Base-by-base conservation (phyloP, 129 eudicot species). In the Tagetes patula region DNA sequence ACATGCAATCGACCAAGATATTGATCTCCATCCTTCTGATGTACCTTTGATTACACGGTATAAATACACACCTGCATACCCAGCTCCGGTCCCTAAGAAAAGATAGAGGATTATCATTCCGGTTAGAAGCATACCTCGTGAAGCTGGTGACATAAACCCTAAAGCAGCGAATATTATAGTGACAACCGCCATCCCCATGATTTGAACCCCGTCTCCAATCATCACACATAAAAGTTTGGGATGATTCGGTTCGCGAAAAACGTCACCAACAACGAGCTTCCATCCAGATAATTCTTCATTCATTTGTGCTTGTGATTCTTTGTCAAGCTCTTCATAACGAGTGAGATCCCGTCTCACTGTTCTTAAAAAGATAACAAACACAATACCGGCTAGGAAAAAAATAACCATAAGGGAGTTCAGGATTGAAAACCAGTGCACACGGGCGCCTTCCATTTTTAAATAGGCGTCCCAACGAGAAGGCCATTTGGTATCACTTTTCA, bases 241-340 rank as follows among this genome's bases (percentile, higher is more conserved):
- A 56, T 74, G 69, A 47, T 49, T 81, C 42, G 91, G 91, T 39
- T 86, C 91, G 43, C 87, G 81, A 48, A 86, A 81, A 6, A 80
- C 87, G 36, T 85, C 90, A 65, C 87, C 90, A 6, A 85, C 90
- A 54, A 85, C 90, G 70, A 85, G 87, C 68, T 86, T 86, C 90
- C 90, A 86, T 30, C 90, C 87, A 1, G 87, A 86, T 6, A 82
- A 70, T 70, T 83, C 90, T 32, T 86, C 90, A 10, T 86, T 86
- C 87, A 86, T 86, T 67, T 86, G 90, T 77, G 90, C 90, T 70
- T 86, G 90, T 70, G 90, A 81, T 80, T 86, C 90, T 80, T 86
- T 86, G 71, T 86, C 90, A 66, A 86, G 75, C 48, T 86, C 90
- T 74, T 86, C 90, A 32, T 86, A 86, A 50, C 81, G 79, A 0